A percentile compares a stretch with the other conserved stretches of the same genome.
phyloP scores from a whole-genome alignment of 768 basidiomycete species.

The Suillus fuscotomentosus region DNA sequence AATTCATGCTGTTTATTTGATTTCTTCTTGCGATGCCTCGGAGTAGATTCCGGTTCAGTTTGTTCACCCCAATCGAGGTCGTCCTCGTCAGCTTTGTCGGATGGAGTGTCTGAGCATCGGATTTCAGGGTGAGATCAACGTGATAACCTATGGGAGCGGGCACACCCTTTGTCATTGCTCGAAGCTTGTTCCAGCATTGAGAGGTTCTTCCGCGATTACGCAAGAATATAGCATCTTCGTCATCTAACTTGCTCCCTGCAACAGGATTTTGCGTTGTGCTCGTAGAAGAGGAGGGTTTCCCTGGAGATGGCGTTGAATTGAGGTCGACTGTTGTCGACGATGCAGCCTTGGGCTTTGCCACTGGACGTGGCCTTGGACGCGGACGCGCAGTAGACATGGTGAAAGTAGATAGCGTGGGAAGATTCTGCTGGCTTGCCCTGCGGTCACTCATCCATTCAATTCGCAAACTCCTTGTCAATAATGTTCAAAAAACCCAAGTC shows the following conservation, averaged over 20 bases:
- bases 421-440: not conserved
- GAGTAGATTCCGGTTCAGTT: conserved; percentile 15
- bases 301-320: conserved; percentile 1
- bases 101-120: conserved; percentile 20
- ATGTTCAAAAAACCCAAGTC: conserved; percentile 44
- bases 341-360: conserved; percentile 24
- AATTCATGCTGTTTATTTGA: conserved; percentile 25
- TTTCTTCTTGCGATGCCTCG: conserved; percentile 40
- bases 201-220: conserved; percentile 58
- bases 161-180: conserved; percentile 55
- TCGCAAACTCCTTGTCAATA: conserved; percentile 33
- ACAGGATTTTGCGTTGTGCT: conserved; percentile 5
- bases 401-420: conserved; percentile 29
- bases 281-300: conserved; percentile 15
- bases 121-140: not conserved
- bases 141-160: not conserved
- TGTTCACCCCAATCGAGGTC: conserved; percentile 21
- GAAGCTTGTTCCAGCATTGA: conserved; percentile 58
- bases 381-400: conserved; percentile 37
- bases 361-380: conserved; percentile 53
- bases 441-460: not conserved
- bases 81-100: conserved; percentile 17
- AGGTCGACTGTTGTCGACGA: conserved; percentile 12
- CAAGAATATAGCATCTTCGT: conserved; percentile 71
- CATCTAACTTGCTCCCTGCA: conserved; percentile 29